Evolutionary conservation across 1,284 basidiomycete species (phyloP).

Genomic region (Tetrapyrgos nigripes): DNA sequence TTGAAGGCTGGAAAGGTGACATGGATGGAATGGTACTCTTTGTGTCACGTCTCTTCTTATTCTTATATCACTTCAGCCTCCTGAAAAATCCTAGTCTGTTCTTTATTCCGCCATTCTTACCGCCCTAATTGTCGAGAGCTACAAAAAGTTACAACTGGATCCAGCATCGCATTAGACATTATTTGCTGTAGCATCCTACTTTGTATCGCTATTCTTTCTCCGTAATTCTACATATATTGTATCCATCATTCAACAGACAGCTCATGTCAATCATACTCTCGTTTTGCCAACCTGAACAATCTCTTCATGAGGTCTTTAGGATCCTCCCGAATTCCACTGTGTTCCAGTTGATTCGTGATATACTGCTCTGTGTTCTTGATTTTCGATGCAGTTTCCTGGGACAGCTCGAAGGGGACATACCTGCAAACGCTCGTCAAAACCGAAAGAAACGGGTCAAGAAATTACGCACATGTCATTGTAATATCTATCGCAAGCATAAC

Average conservation of each 20-base stretch:
- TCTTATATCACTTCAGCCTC: no score
- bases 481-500: no score
- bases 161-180: no score
- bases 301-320: constrained; percentile 47
- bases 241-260: no score
- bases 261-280: constrained; percentile 42
- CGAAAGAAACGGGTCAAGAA: neutral
- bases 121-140: no score
- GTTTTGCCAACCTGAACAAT: constrained; percentile 51
- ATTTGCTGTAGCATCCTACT: neutral
- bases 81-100: no score
- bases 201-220: neutral
- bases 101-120: no score
- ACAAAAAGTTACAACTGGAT: no score
- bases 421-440: constrained; percentile 22
- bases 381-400: constrained; percentile 50
- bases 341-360: constrained; percentile 56
- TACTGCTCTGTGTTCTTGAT: constrained; percentile 56
- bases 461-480: constrained; percentile 49
- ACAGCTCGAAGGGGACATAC: constrained; percentile 54
- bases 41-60: no score
- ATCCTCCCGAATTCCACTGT: constrained; percentile 49
- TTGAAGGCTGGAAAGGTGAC: no score
- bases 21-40: no score
- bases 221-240: neutral